Evolutionary conservation across 257 asterid genomes (phyloP), one percentile per base, ranked within the genome.

Genomic region (Avicennia marina): DNA sequence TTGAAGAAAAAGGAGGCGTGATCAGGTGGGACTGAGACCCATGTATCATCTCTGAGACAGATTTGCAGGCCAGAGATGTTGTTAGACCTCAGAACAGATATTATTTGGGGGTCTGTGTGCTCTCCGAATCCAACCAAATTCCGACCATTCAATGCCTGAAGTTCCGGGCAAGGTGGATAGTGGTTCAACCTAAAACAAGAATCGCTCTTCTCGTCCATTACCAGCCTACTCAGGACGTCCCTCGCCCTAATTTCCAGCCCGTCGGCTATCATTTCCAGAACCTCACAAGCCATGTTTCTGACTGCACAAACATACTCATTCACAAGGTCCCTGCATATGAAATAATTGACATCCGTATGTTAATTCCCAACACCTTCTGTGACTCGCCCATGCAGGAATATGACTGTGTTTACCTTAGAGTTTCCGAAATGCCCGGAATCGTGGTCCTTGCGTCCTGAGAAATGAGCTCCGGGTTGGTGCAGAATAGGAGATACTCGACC

Each of bases 31-130:
- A 80, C 83, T 0, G 87, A 56, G 46, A 63, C 73, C 87, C 87
- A 80, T 7, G 77, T 31, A 12, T 75, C 81, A 11, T 80, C 79
- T 3, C 12, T 22, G 36, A 51, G 67, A 25, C 68, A 65, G 29
- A 80, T 80, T 71, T 80, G 77, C 2, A 80, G 78, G 25, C 87
- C 87, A 0, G 81, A 32, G 0, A 59, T 64, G 45, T 62, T 71
- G 70, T 80, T 80, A 10, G 87, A 80, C 47, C 87, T 70, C 0
- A 71, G 24, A 6, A 73, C 76, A 1, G 87, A 76, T 20, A 80
- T 64, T 8, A 80, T 68, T 39, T 80, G 87, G 6, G 87, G 87
- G 76, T 79, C 86, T 1, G 86, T 79, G 58, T 79, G 86, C 17
- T 76, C 89, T 7, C 89, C 89, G 16, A 81, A 78, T 6, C 89